Percentiles rank a stretch among this genome's conserved stretches.
phyloP scores from a whole-genome alignment of 345 rosid genomes.

The Erysimum cheiranthoides region DNA sequence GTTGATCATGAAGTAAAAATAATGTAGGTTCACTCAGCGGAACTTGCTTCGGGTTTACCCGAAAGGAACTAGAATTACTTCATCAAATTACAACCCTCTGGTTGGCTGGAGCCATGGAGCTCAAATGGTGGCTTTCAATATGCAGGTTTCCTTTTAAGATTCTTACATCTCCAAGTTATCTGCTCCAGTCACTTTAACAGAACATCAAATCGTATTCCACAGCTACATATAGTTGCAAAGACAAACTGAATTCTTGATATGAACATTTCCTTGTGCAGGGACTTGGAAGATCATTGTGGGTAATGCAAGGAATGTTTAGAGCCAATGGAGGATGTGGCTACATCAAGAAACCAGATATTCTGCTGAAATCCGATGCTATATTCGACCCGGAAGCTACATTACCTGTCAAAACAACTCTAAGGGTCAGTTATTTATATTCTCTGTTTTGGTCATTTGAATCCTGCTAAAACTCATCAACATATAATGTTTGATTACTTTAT shows the following conservation, averaged over 20 bases:
- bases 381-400: slow-evolving; percentile 68
- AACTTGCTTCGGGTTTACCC: slow-evolving; percentile 89
- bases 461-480: slow-evolving; percentile 6
- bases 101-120: slow-evolving; percentile 96
- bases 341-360: slow-evolving; percentile 79
- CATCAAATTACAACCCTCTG: slow-evolving; percentile 90
- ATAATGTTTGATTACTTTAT: background rate
- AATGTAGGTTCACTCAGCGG: slow-evolving; percentile 78
- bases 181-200: background rate
- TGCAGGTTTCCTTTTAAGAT: slow-evolving; percentile 64
- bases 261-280: slow-evolving; percentile 56
- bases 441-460: background rate
- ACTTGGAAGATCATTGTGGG: slow-evolving; percentile 80
- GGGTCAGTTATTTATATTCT: slow-evolving; percentile 54
- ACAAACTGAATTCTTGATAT: slow-evolving; percentile 9
- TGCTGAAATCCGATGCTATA: slow-evolving; percentile 50
- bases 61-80: slow-evolving; percentile 81
- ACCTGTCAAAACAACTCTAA: slow-evolving; percentile 65
- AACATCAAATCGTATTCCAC: background rate
- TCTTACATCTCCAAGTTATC: slow-evolving; percentile 7
- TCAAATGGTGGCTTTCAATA: slow-evolving; percentile 99
- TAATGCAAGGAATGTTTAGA: slow-evolving; percentile 95
- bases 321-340: slow-evolving; percentile 95
- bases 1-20: slow-evolving; percentile 35
- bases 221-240: slow-evolving; percentile 1